Base-by-base conservation (phyloP, 1,139 yeast genomes). In the Candida sp. region DNA sequence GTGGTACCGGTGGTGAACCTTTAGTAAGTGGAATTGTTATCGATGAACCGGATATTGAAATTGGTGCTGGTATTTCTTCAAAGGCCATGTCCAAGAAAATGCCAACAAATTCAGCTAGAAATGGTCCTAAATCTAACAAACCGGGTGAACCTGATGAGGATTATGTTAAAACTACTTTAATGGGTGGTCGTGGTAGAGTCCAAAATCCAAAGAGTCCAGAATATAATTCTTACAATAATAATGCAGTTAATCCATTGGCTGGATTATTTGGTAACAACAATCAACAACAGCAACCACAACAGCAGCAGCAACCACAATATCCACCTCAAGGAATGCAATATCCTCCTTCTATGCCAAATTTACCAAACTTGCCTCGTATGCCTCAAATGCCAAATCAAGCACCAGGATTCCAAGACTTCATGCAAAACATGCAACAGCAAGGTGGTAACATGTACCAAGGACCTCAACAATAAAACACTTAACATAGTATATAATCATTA, bases 31-130 rank as follows among this genome's bases (percentile, higher is more conserved):
- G 96, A 42, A 70, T 89, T 62, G 89, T 85, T 23, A 81, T 93
- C 58, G 99, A 93, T 63, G 99, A 93, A 64, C 99, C 99, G 2
- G 99, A 93, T 68, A 93, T 93, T 55, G 97, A 90, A 62, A 87
- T 93, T 43, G 98, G 98, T 41, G 83, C 90, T 40, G 98, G 97
- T 49, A 87, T 90, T 37, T 87, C 96, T 0, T 88, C 97, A 3
- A 91, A 91, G 66, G 93, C 97, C 22, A 89, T 89, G 69, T 84
- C 93, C 4, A 83, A 81, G 64, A 87, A 84, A 59, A 85, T 86
- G 91, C 95, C 95, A 11, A 86, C 93, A 8, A 87, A 88, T 61
- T 82, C 89, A n/a, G 81, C 90, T 5, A 79, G 87, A 66, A 84
- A 85, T 61, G 96, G 95, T 5, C 96, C 95, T 33, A 81, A 85